Percentiles rank a stretch among this genome's conserved stretches.
These are phyloP conservation scores for Nicotiana otophora DNA, from an alignment of 257 asterid genomes.

Conservation along the genomic window DNA sequence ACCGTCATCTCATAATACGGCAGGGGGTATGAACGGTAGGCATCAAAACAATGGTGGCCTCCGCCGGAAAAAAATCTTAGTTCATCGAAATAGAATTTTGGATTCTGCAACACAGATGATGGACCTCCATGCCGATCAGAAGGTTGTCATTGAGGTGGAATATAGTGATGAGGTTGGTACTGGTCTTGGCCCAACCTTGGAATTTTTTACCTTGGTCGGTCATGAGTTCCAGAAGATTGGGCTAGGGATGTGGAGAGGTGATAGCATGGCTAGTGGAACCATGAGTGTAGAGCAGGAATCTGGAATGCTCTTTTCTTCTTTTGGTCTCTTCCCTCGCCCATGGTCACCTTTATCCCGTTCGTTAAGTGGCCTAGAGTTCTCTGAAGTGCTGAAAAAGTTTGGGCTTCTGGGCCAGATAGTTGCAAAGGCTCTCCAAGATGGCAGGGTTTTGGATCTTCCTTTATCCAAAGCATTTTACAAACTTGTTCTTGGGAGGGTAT, in stretches of 20 bases:
- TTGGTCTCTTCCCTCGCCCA: slow-evolving; percentile 91
- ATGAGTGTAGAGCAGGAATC: slow-evolving; percentile 31
- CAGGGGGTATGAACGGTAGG: slow-evolving; percentile 40
- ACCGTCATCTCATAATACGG: slow-evolving; percentile 25
- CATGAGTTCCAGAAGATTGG: slow-evolving; percentile 78
- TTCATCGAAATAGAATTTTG: slow-evolving; percentile 62
- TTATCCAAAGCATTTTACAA: slow-evolving; percentile 84
- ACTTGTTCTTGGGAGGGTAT: slow-evolving; percentile 79
- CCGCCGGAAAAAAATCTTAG: slow-evolving; percentile 68
- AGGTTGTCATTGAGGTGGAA: slow-evolving; percentile 77
- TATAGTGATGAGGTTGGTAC: slow-evolving; percentile 94
- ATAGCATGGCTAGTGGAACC: slow-evolving; percentile 26
- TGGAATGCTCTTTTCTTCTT: slow-evolving; percentile 38
- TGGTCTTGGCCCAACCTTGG: slow-evolving; percentile 95
- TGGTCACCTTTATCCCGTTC: slow-evolving; percentile 48
- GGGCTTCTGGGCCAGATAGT: slow-evolving; percentile 73
- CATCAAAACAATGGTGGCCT: slow-evolving; percentile 37
- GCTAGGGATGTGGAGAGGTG: slow-evolving; percentile 91
- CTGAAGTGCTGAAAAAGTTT: slow-evolving; percentile 58
- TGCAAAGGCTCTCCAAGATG: slow-evolving; percentile 89
- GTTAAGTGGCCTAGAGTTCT: slow-evolving; percentile 32
- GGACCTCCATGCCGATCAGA: slow-evolving; percentile 54
- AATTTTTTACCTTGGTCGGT: slow-evolving; percentile 82
- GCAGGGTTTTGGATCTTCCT: slow-evolving; percentile 87
- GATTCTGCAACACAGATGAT: slow-evolving; percentile 83